Percentiles rank a stretch among this genome's conserved stretches.
These are phyloP conservation scores for Rhodofomes roseus DNA, from an alignment of 1,284 basidiomycete species.

Conservation along the genomic window DNA sequence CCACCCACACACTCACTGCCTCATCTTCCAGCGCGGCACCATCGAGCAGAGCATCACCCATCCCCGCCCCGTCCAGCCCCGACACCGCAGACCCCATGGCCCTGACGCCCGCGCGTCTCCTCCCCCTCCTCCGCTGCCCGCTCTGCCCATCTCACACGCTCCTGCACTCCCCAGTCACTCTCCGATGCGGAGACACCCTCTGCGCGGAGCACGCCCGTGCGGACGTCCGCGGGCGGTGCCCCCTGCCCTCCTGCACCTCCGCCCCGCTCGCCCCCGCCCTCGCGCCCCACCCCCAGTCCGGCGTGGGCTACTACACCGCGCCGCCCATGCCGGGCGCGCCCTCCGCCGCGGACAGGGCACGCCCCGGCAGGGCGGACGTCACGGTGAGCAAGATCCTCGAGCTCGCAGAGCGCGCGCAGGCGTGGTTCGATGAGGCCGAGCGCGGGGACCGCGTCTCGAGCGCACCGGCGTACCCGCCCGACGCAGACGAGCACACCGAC, in stretches of 20 bases:
- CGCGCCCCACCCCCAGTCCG: conserved; percentile 25
- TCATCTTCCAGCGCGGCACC: not conserved
- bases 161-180: conserved; percentile 27
- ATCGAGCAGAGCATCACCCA: not conserved
- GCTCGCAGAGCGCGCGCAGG: conserved; percentile 34
- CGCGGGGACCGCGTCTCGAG: conserved; percentile 3
- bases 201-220: conserved; percentile 29
- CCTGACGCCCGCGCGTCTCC: conserved; percentile 14
- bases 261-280: conserved; percentile 25
- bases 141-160: conserved; percentile 23
- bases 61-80: not conserved
- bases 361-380: conserved; percentile 47
- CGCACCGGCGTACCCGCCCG: conserved; percentile 10
- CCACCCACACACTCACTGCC: not conserved
- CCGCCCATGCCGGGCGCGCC: conserved; percentile 1
- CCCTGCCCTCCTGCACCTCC: conserved; percentile 29
- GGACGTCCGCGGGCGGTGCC: conserved; percentile 28
- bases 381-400: conserved; percentile 58
- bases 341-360: conserved; percentile 7
- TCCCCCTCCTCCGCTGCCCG: conserved; percentile 27
- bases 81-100: not conserved
- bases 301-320: conserved; percentile 13
- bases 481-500: conserved; percentile 24
- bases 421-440: conserved; percentile 6
- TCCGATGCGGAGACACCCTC: conserved; percentile 32